Conservation (phyloP, 202 grass and related monocot genomes). For the Zizania palustris region DNA sequence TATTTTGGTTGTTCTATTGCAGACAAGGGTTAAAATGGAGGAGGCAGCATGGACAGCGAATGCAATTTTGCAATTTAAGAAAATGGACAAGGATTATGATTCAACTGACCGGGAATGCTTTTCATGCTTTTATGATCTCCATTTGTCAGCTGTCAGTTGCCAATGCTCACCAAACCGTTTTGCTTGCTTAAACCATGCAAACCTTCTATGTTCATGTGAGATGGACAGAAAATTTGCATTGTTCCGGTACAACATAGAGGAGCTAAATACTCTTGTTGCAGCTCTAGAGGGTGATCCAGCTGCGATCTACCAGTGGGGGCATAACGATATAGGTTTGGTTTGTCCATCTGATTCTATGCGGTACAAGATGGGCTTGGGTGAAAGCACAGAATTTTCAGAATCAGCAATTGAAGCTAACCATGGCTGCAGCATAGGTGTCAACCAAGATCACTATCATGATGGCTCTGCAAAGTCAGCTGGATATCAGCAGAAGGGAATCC, state of each 20-base stretch:
- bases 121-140: slow-evolving; percentile 88
- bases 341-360: slow-evolving; percentile 36
- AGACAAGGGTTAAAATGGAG: slow-evolving; percentile 81
- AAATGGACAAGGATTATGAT: slow-evolving; percentile 63
- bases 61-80: slow-evolving; percentile 50
- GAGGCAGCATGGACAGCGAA: slow-evolving; percentile 40
- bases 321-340: slow-evolving; percentile 44
- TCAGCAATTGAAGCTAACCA: slow-evolving; percentile 2
- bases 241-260: slow-evolving; percentile 67
- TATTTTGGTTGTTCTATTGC: slow-evolving; percentile 38
- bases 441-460: slow-evolving; percentile 16
- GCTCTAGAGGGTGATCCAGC: slow-evolving; percentile 68
- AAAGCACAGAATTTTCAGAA: slow-evolving; percentile 30
- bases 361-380: slow-evolving; percentile 26
- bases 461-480: slow-evolving; percentile 34
- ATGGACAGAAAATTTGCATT: slow-evolving; percentile 50
- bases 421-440: slow-evolving; percentile 29
- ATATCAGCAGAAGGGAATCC: slow-evolving; percentile 8
- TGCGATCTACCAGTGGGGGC: slow-evolving; percentile 45
- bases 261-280: slow-evolving; percentile 66
- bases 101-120: slow-evolving; percentile 83
- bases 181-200: slow-evolving; percentile 77
- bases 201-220: slow-evolving; percentile 74
- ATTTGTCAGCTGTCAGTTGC: slow-evolving; percentile 81
- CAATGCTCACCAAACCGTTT: slow-evolving; percentile 73